A percentile compares a stretch with the other conserved stretches of the same genome.
phyloP scores from a whole-genome alignment of 257 asterid species.

The Petunia secreta region DNA sequence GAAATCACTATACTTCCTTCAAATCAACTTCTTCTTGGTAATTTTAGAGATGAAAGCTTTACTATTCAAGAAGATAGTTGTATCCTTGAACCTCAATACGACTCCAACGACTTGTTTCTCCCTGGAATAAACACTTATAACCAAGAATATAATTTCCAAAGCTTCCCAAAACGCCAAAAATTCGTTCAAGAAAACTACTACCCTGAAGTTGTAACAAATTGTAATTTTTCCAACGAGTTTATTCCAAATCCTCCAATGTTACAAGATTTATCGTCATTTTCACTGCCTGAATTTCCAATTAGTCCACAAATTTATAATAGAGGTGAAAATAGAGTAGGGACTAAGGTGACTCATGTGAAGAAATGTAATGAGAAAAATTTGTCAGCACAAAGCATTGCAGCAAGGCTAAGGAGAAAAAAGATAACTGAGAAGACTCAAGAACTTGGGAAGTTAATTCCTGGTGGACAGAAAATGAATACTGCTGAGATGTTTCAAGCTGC shows the following conservation, averaged over 20 bases:
- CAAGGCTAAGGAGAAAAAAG: conserved; percentile 77
- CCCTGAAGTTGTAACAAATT: not conserved
- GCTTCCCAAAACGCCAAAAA: conserved; percentile 31
- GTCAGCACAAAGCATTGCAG: conserved; percentile 79
- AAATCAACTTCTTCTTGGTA: not conserved
- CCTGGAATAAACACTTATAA: conserved; percentile 19
- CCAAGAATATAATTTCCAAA: not conserved
- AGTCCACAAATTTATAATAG: conserved; percentile 22
- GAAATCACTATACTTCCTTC: not conserved
- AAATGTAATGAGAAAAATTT: conserved; percentile 39
- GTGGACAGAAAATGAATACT: conserved; percentile 85
- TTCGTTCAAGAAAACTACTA: not conserved
- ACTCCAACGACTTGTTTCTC: conserved; percentile 9
- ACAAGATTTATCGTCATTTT: conserved; percentile 28
- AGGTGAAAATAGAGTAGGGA: conserved; percentile 28
- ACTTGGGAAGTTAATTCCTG: conserved; percentile 85
- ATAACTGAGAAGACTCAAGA: conserved; percentile 79
- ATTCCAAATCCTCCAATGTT: conserved; percentile 38
- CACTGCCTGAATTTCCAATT: not conserved
- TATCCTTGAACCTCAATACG: conserved; percentile 19
- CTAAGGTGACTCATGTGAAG: conserved; percentile 27
- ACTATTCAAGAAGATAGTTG: not conserved
- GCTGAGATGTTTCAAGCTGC: conserved; percentile 91
- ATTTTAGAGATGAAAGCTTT: not conserved
- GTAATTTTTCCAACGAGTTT: conserved; percentile 23